Evolutionary conservation across 441 rosid genomes (phyloP).

Genomic region (Francoa sonchifolia): DNA sequence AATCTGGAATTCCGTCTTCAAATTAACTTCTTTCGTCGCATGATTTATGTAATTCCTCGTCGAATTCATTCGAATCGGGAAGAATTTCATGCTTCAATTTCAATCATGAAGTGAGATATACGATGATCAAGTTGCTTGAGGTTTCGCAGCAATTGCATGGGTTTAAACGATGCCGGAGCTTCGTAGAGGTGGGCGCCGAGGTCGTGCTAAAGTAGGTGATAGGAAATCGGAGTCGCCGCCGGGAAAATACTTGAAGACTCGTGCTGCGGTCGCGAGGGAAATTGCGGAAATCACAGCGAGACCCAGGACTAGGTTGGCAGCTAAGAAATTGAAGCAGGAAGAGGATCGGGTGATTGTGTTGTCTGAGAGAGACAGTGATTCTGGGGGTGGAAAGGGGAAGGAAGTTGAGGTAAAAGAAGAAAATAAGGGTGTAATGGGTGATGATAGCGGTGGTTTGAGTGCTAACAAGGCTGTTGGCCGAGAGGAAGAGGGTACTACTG

Average conservation of each 20-base stretch:
- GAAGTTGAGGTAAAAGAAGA: constrained; percentile 20
- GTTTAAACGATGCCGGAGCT: no score
- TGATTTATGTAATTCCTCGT: no score
- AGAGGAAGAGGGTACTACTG: constrained; percentile 63
- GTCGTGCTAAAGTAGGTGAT: constrained; percentile 37
- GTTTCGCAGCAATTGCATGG: no score
- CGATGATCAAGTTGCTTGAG: no score
- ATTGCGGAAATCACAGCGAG: constrained; percentile 21
- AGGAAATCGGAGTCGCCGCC: constrained; percentile 8
- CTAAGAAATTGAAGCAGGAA: constrained; percentile 30
- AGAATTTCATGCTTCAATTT: no score
- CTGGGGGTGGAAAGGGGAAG: constrained; percentile 1
- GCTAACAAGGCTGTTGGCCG: constrained; percentile 55
- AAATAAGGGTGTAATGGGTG: constrained; percentile 37
- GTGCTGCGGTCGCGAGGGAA: constrained; percentile 29
- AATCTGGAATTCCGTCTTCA: no score
- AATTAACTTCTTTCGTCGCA: no score
- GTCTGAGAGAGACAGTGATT: constrained; percentile 9
- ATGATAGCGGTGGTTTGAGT: constrained; percentile 81
- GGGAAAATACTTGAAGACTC: constrained; percentile 27
- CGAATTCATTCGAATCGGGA: no score
- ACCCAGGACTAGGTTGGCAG: constrained; percentile 57
- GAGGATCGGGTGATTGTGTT: constrained; percentile 22
- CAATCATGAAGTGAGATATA: no score
- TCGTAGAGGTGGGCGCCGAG: constrained; percentile 1